These are phyloP conservation scores for Metschnikowia corniflorae DNA, from an alignment of 805 yeast genomes.

Conservation along the genomic window DNA sequence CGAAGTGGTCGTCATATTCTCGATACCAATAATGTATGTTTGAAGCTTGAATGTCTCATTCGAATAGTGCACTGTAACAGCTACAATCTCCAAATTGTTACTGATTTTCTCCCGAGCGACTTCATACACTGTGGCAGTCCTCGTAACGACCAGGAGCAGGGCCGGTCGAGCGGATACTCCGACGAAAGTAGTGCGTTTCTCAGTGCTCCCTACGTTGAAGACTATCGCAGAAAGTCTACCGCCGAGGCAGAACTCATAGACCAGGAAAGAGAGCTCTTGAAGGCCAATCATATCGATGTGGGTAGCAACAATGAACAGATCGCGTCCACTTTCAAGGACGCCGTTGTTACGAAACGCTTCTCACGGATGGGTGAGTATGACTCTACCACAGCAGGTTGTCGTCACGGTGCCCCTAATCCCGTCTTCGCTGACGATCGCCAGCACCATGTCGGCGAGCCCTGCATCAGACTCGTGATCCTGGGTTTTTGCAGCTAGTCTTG, in stretches of 20 bases:
- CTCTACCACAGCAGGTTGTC: conserved; percentile 18
- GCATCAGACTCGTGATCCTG: conserved; percentile 10
- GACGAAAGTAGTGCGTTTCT: conserved; percentile 18
- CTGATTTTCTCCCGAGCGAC: conserved; percentile 52
- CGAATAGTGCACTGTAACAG: no score
- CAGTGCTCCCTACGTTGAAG: background rate
- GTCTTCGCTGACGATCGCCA: conserved; percentile 34
- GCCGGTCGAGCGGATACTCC: background rate
- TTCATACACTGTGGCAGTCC: conserved; percentile 21
- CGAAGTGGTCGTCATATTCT: no score
- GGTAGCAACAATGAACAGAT: conserved; percentile 28
- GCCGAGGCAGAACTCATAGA: conserved; percentile 25
- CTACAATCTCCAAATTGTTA: no score
- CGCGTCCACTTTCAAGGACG: conserved; percentile 34
- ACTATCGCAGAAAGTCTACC: conserved; percentile 17
- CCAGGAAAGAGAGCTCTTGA: conserved; percentile 37
- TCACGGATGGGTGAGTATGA: no score
- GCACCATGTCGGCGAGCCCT: conserved; percentile 16
- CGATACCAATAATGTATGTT: no score
- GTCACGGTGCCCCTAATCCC: conserved; percentile 26
- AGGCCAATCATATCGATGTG: conserved; percentile 25
- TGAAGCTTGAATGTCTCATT: no score
- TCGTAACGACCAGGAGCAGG: conserved; percentile 9
- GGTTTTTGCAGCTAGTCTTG: conserved; percentile 11
- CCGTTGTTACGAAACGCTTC: conserved; percentile 24